Base-by-base conservation (phyloP, 2,329 filamentous ascomycete genomes). In the Coniochaeta hoffmannii region DNA sequence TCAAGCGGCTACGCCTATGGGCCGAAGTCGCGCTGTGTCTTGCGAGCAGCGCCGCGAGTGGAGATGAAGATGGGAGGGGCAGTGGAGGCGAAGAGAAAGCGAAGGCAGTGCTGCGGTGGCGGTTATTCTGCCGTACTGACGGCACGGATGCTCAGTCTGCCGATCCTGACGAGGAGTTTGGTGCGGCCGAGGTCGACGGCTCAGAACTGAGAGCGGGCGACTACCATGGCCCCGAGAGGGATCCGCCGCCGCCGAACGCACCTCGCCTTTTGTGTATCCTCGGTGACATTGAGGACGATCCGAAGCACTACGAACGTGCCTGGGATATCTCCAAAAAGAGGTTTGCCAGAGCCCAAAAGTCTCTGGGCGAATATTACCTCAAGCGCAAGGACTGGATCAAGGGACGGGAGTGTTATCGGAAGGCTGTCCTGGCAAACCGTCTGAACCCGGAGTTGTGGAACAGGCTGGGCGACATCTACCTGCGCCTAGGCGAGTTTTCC, bases 21-120 rank as follows among this genome's bases (percentile, higher is more conserved):
- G 89, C 94, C 1, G 94, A 99, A 71, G 90, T 92, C 4, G 93
- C 94, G 0, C 78, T 99, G 1, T 99, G 94, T 68, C 87, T 90
- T 64, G 92, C 90, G 12, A 78, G 72, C 66, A 77, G 68, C 49
- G 81, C 73, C 19, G 75, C 72, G 53, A 78, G 83, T 0, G 79
- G 85, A 4, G 81, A 83, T 53, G 74, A 76, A 56, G 74, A 72
- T 53, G 83, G 71, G 1, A 73, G 80, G 5, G 80, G 81, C 1
- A 74, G 72, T 22, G 79, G 79, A 6, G 81, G 79, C 2, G 92
- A 97, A 70, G 88, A 88, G 24, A 94, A 94, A 65, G 94, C 91
- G 1, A 83, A 82, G 55, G 81, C 79, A 3, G 81, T 97, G 51
- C 75, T 97, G 15, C 83, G 90, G 54, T 85, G 86, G 71, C 86